Conservation (phyloP, 2,329 filamentous ascomycete genomes). For the Dactylellina drechsleri region DNA sequence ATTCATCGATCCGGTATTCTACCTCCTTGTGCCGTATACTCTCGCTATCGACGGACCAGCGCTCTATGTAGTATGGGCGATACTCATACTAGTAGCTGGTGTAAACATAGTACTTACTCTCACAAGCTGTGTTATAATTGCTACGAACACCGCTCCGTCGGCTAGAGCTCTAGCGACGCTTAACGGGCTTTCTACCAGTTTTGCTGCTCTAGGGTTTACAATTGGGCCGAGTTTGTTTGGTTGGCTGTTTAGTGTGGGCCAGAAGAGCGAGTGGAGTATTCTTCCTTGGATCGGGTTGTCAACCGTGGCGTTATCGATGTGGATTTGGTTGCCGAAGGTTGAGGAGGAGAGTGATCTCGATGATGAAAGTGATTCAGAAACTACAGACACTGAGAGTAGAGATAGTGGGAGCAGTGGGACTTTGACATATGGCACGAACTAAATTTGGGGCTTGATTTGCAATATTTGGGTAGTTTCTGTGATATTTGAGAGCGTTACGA, state of each 20-base stretch:
- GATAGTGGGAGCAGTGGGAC: too few species aligned
- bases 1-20: constrained; percentile 72
- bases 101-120: constrained; percentile 82
- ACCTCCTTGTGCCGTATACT: not conserved
- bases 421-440: too few species aligned
- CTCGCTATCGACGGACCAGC: not conserved
- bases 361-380: not conserved
- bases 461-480: too few species aligned
- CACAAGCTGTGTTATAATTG: constrained; percentile 85
- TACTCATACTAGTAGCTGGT: constrained; percentile 81
- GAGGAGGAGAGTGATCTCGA: constrained; percentile 6
- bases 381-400: not conserved
- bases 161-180: constrained; percentile 82
- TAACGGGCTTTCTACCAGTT: constrained; percentile 87
- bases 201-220: constrained; percentile 81
- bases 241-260: constrained; percentile 3
- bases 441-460: too few species aligned
- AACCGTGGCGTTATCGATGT: constrained; percentile 5
- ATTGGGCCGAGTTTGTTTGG: constrained; percentile 73
- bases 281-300: constrained; percentile 13
- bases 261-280: constrained; percentile 15
- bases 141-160: constrained; percentile 84
- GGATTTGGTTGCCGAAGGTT: constrained; percentile 1
- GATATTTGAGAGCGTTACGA: too few species aligned
- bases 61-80: constrained; percentile 77